phyloP scores from a whole-genome alignment of 2,329 filamentous ascomycete genomes.

The Fusarium xylarioides region DNA sequence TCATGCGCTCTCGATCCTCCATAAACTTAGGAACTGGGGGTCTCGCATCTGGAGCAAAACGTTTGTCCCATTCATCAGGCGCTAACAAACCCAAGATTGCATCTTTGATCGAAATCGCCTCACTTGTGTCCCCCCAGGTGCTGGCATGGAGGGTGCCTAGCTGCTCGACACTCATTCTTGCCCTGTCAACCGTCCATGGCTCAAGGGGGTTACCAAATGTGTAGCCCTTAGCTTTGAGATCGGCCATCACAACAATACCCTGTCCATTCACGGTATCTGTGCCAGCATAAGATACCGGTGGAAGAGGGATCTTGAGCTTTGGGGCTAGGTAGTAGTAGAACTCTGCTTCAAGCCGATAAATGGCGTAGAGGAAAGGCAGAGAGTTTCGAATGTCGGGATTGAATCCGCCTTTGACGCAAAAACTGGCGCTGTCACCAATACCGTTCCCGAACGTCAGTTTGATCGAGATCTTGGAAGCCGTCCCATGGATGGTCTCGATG shows the following conservation, averaged over 20 bases:
- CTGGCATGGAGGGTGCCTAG: conserved; percentile 15
- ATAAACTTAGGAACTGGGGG: background rate
- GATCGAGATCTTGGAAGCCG: conserved; percentile 5
- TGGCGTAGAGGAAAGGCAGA: background rate
- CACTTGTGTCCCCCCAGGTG: background rate
- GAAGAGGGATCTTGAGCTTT: background rate
- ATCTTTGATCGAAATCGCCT: background rate
- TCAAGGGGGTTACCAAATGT: conserved; percentile 6
- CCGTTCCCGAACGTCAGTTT: background rate
- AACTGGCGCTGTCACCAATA: background rate
- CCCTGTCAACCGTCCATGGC: background rate
- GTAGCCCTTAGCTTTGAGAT: background rate
- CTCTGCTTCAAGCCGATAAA: conserved; percentile 2
- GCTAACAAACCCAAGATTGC: background rate
- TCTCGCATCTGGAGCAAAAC: background rate
- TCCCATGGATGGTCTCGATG: conserved; percentile 3
- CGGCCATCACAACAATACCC: background rate
- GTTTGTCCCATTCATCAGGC: background rate
- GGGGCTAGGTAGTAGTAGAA: conserved; percentile 17
- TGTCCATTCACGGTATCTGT: conserved; percentile 4
- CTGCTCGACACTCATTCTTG: background rate
- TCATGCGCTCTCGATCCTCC: background rate
- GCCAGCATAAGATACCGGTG: background rate
- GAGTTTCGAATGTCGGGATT: background rate
- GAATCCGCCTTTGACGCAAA: conserved; percentile 22